A percentile compares a stretch with the other conserved stretches of the same genome.
These are phyloP conservation scores for Fraxinus nigra DNA, from an alignment of 305 asterid species.

Conservation along the genomic window DNA sequence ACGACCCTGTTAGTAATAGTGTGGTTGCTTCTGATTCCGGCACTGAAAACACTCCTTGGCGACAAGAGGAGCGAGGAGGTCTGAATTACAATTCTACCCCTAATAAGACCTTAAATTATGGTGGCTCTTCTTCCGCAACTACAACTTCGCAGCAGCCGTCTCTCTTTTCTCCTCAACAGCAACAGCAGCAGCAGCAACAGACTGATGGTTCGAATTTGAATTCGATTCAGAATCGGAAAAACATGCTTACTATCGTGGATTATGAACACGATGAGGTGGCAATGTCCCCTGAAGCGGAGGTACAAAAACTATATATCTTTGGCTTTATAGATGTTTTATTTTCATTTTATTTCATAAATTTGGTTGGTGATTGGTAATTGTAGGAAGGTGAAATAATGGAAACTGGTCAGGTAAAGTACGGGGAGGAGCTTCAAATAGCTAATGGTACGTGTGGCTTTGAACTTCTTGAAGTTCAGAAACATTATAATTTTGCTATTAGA, in stretches of 20 bases:
- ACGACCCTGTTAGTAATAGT: slow-evolving; percentile 17
- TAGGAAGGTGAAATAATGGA: slow-evolving; percentile 73
- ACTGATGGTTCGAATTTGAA: slow-evolving; percentile 26
- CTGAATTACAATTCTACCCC: slow-evolving; percentile 36
- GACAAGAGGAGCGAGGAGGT: slow-evolving; percentile 38
- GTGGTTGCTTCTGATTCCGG: slow-evolving; percentile 28
- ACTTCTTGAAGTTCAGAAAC: neutral
- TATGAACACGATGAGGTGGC: slow-evolving; percentile 87
- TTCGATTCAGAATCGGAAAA: slow-evolving; percentile 33
- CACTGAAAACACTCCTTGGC: slow-evolving; percentile 29
- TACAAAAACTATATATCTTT: slow-evolving; percentile 21
- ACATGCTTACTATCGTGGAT: slow-evolving; percentile 61
- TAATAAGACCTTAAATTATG: slow-evolving; percentile 27
- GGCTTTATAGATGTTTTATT: neutral
- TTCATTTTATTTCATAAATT: neutral
- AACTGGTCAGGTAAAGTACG: slow-evolving; percentile 49
- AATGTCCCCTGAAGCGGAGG: slow-evolving; percentile 90
- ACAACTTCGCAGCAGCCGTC: slow-evolving; percentile 38
- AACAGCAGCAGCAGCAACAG: slow-evolving; percentile 2
- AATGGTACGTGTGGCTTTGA: slow-evolving; percentile 48
- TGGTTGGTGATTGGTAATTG: slow-evolving; percentile 24
- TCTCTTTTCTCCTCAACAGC: slow-evolving; percentile 44
- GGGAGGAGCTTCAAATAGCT: slow-evolving; percentile 52
- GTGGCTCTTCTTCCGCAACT: slow-evolving; percentile 37
- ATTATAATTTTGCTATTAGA: neutral